Percentiles rank a stretch among this genome's conserved stretches.
Evolutionary conservation across 345 rosid genomes (phyloP).

Genomic region (Dipteronia dyeriana): DNA sequence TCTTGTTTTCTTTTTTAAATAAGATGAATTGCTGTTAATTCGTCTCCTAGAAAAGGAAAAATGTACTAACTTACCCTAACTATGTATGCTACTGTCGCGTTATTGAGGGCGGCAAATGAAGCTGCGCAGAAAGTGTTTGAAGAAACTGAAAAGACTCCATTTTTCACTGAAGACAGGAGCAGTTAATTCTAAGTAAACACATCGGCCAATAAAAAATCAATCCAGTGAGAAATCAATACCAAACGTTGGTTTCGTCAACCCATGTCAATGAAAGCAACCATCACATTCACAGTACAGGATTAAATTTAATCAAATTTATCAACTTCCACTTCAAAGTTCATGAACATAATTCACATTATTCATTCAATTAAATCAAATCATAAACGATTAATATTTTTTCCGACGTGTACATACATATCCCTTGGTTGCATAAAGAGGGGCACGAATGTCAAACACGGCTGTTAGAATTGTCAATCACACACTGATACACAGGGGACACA

Average conservation of each 20-base stretch:
- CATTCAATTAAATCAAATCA: neutral
- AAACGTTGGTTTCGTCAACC: neutral
- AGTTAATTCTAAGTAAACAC: no score
- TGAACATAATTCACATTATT: neutral
- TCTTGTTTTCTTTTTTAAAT: no score
- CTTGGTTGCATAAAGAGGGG: neutral
- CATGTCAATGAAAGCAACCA: neutral
- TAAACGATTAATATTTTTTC: neutral
- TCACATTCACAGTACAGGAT: neutral
- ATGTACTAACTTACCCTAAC: no score
- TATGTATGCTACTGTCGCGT: no score
- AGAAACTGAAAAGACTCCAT: neutral
- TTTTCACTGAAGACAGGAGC: neutral
- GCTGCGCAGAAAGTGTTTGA: neutral
- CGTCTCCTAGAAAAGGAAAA: no score
- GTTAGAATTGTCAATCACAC: conserved; percentile 10
- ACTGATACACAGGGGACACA: neutral
- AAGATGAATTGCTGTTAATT: no score
- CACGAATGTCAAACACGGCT: conserved; percentile 22
- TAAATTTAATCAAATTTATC: neutral
- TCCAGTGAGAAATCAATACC: neutral
- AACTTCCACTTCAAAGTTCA: neutral
- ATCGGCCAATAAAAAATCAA: neutral
- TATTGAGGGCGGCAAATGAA: neutral
- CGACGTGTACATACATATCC: neutral